Conservation (phyloP, 805 yeast species). For the Yamadazyma paraphyllophila region DNA sequence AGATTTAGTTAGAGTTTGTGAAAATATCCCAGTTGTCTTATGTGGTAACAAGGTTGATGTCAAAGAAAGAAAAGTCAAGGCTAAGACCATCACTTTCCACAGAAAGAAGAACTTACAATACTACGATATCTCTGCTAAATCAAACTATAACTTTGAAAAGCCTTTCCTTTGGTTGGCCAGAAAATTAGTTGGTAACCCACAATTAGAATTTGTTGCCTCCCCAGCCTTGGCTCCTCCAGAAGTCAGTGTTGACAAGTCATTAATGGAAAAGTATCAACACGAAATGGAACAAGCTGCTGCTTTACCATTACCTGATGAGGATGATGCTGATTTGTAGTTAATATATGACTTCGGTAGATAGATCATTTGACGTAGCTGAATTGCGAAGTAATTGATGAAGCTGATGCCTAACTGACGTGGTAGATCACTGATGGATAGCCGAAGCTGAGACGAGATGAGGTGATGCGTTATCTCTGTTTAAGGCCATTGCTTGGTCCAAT, state of each 20-base stretch:
- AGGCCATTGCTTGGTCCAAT: too few species aligned
- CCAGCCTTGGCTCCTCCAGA: slow-evolving; percentile 99
- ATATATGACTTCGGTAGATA: background rate
- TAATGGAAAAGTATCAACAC: slow-evolving; percentile 98
- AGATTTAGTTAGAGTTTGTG: slow-evolving; percentile 99
- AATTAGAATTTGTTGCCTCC: slow-evolving; percentile 96
- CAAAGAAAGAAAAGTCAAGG: slow-evolving; percentile 99
- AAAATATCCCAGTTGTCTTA: slow-evolving; percentile 97
- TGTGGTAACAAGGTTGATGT: slow-evolving; percentile 99
- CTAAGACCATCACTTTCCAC: slow-evolving; percentile 99
- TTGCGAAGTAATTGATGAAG: too few species aligned
- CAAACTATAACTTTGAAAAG: slow-evolving; percentile 99
- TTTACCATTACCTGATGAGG: slow-evolving; percentile 99
- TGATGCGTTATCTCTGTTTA: too few species aligned
- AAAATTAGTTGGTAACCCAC: slow-evolving; percentile 97
- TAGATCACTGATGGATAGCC: too few species aligned
- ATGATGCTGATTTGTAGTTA: slow-evolving; percentile 93
- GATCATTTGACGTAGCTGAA: too few species aligned
- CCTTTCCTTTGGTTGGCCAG: slow-evolving; percentile 99
- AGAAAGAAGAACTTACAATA: slow-evolving; percentile 99
- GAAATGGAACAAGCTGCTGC: slow-evolving; percentile 99
- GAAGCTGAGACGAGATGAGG: too few species aligned
- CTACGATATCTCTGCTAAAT: slow-evolving; percentile 99
- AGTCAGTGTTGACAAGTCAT: slow-evolving; percentile 92
- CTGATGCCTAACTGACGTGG: too few species aligned